Percentiles rank a stretch among this genome's conserved stretches.
Conservation (phyloP, 2,329 filamentous ascomycete genomes). For the Rhynchosporium agropyri region DNA sequence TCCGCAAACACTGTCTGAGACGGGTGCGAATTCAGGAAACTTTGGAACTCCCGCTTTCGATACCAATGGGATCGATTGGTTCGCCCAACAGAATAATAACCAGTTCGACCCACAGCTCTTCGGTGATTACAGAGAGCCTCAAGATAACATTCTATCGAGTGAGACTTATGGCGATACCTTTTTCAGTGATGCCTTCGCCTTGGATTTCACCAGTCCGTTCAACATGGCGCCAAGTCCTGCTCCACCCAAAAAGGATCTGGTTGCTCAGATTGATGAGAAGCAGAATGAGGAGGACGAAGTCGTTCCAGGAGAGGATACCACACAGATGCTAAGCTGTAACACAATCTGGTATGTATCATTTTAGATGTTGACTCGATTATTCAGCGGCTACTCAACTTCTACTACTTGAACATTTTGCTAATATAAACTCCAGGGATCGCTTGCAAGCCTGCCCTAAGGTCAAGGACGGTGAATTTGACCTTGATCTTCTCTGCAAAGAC, state of each 20-base stretch:
- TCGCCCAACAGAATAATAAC: constrained; percentile 78
- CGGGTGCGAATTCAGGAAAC: constrained; percentile 34
- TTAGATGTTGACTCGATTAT: neutral
- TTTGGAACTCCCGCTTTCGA: constrained; percentile 47
- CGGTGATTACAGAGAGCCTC: constrained; percentile 87
- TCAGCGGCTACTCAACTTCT: neutral
- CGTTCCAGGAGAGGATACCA: constrained; percentile 60
- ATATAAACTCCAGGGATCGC: constrained; percentile 70
- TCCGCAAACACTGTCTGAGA: constrained; percentile 49
- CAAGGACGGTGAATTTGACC: constrained; percentile 87
- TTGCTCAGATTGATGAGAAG: constrained; percentile 78
- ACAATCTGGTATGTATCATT: constrained; percentile 79
- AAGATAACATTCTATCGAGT: constrained; percentile 75
- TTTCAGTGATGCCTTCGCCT: constrained; percentile 73
- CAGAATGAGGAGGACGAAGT: constrained; percentile 71
- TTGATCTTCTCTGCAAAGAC: constrained; percentile 90
- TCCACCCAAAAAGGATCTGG: constrained; percentile 66
- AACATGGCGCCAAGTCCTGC: constrained; percentile 58
- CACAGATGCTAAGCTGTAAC: constrained; percentile 77
- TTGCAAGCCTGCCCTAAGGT: constrained; percentile 85
- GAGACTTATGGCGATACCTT: constrained; percentile 54
- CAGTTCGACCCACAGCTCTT: constrained; percentile 92
- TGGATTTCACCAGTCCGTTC: constrained; percentile 77
- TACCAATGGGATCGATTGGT: constrained; percentile 67
- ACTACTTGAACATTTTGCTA: constrained; percentile 17